phyloP scores from a whole-genome alignment of 164 flowering plant genomes.

The Annona squamosa region DNA sequence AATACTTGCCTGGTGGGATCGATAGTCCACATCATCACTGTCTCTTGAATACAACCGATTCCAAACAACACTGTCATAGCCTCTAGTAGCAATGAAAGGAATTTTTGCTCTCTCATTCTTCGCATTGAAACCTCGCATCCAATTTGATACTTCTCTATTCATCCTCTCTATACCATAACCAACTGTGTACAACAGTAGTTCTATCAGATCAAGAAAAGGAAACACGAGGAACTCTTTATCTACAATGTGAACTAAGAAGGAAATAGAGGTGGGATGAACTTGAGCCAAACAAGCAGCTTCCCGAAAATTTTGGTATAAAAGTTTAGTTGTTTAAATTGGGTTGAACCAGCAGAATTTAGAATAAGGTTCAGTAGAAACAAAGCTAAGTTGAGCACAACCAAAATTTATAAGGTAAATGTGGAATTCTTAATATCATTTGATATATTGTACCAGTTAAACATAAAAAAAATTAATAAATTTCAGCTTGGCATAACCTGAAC shows the following conservation, averaged over 20 bases:
- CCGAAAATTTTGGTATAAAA: no score
- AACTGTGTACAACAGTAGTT: conserved; percentile 45
- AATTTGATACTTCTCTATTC: conserved; percentile 71
- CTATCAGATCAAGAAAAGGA: conserved; percentile 10
- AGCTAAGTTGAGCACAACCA: no score
- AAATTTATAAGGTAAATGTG: no score
- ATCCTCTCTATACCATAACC: conserved; percentile 81
- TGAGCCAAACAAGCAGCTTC: no score
- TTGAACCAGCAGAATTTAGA: no score
- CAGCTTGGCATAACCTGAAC: no score
- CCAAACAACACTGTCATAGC: conserved; percentile 98
- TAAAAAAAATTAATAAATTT: no score
- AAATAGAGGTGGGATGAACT: no score
- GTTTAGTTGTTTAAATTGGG: no score
- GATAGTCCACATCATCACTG: conserved; percentile 41
- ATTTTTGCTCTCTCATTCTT: conserved; percentile 27
- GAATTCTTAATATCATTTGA: no score
- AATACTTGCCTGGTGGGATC: conserved; percentile 48
- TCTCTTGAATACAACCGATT: conserved; percentile 85
- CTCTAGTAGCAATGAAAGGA: conserved; percentile 85
- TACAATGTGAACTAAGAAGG: not conserved
- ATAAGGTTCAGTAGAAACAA: no score
- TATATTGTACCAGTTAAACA: no score
- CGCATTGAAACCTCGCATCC: conserved; percentile 70
- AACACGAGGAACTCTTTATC: not conserved